A percentile compares a stretch with the other conserved stretches of the same genome.
phyloP scores from a whole-genome alignment of 2,329 filamentous ascomycete species.

The Talaromyces sp. region DNA sequence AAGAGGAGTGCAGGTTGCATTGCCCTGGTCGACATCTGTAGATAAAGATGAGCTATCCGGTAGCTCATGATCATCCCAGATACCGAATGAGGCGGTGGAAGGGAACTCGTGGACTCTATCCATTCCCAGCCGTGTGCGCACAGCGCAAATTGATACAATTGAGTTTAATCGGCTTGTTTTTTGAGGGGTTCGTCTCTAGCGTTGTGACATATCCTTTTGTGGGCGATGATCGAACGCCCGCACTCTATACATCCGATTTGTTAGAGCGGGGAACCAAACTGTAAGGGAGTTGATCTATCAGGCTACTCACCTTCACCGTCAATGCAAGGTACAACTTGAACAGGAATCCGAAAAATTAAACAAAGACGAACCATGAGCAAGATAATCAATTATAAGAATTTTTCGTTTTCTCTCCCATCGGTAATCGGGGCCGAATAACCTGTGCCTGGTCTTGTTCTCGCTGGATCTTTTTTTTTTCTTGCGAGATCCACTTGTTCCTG shows the following conservation, averaged over 20 bases:
- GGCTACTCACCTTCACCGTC: constrained; percentile 12
- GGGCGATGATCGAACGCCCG: constrained; percentile 16
- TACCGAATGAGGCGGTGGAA: constrained; percentile 7
- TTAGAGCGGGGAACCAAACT: constrained; percentile 13
- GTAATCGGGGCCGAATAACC: constrained; percentile 7
- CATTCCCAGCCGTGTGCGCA: constrained; percentile 2
- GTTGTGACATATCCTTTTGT: constrained; percentile 26
- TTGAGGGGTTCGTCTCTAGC: constrained; percentile 18
- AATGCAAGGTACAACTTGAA: constrained; percentile 17
- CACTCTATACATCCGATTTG: constrained; percentile 21
- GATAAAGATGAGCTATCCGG: constrained; percentile 22
- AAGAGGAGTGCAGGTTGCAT: constrained; percentile 22
- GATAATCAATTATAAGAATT: not conserved
- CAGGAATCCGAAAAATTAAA: not conserved
- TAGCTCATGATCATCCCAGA: constrained; percentile 18
- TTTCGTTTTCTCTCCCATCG: not conserved
- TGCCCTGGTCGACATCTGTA: constrained; percentile 15
- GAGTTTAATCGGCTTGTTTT: constrained; percentile 1
- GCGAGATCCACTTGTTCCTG: constrained; percentile 14
- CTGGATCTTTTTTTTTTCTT: constrained; percentile 6
- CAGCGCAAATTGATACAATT: constrained; percentile 2
- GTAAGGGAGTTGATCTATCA: constrained; percentile 16
- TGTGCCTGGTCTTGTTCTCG: constrained; percentile 2
- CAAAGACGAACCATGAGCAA: not conserved
- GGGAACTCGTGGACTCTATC: constrained; percentile 9